Evolutionary conservation across 768 basidiomycete species (phyloP), one percentile per base, ranked within the genome.

Genomic region (Auricularia sp.): DNA sequence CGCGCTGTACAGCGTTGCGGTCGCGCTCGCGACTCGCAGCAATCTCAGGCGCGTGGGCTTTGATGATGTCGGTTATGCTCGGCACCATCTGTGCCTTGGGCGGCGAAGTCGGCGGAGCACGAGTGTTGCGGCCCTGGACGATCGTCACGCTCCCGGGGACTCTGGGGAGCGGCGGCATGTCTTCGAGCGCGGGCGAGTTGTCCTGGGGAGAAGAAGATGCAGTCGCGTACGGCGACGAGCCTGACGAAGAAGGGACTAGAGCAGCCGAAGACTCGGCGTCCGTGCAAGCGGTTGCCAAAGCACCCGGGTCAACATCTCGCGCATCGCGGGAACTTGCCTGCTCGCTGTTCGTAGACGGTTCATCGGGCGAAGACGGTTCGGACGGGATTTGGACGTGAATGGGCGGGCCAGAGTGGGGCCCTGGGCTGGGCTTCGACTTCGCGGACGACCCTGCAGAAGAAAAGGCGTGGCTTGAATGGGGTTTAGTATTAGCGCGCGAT

Each of bases 61-160:
- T 86, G 66, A 94, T 93, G 66, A 94, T 94, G 64, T 94, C 91
- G 47, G 87, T 88, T 71, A 94, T 94, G 14, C 90, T 90, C 59
- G 92, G 91, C 6, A 86, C 83, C 61, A 87, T 59, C 34, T 59
- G 29, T 29, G 56, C 56, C 34, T 59, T 59, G 10, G 56, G 56
- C 21, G 61, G 39, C 11, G 61, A 23, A 14, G 21, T 60, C 11
- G 36, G 36, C 61, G 61, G 39, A 21, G 34, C 8, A 62, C 11
- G 10, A 16, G n/a, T 34, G 33, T 63, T 21, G 62, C 47, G 54
- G 43, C 18, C 43, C 36, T 56, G 29, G 33, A 34, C 23, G 53
- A 36, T 63, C 35, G 14, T 16, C 12, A 23, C 39, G 61, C 43
- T 61, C 47, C 47, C 47, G 1, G 47, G 10, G 47, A 21, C 14